Evolutionary conservation across 345 rosid species (phyloP), one percentile per base, ranked within the genome.

Genomic region (Balakata baccata): DNA sequence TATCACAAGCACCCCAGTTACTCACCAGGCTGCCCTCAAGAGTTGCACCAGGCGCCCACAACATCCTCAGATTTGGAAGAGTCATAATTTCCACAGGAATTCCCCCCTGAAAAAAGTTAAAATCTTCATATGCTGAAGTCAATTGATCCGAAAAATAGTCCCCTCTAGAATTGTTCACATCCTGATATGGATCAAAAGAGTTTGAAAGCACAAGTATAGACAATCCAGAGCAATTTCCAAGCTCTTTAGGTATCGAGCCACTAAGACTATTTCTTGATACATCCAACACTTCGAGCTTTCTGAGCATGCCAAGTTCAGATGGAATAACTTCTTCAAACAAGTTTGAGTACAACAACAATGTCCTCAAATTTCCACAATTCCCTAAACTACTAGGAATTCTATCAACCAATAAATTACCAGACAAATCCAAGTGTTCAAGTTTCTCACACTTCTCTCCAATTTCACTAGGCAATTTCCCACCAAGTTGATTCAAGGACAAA

Each of bases 41-140:
- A 2, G 85, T 89, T 74, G 92, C 89, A 80, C 92, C 82, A 17
- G 97, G 98, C 25, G 88, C 92, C 98, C 98, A 94, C 83, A 94
- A 77, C 67, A 94, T 84, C 85, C 81, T 85, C 73, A 94, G 85
- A 64, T 85, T 88, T 0, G 90, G 90, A 79, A 94, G 93, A 65
- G 72, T 82, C 58, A 89, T 69, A 75, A 94, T 81, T 59, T 77
- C 88, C 61, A 43, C 82, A 0, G 96, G 94, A 65, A 94, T 76
- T 58, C 78, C 89, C 25, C 97, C 98, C 80, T 90, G 90, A 66
- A 78, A 94, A 77, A 79, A 94, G 74, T 94, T 94, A 71, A 81
- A 92, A 76, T 91, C 94, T 71, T 88, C 98, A 4, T 79, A 78
- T 79, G 80, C 81, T 17, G 81, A 74, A 52, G 78, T 80, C 58